Evolutionary conservation across 179 eudicot species (phyloP), one percentile per base, ranked within the genome.

Genomic region (Dionaea muscipula): DNA sequence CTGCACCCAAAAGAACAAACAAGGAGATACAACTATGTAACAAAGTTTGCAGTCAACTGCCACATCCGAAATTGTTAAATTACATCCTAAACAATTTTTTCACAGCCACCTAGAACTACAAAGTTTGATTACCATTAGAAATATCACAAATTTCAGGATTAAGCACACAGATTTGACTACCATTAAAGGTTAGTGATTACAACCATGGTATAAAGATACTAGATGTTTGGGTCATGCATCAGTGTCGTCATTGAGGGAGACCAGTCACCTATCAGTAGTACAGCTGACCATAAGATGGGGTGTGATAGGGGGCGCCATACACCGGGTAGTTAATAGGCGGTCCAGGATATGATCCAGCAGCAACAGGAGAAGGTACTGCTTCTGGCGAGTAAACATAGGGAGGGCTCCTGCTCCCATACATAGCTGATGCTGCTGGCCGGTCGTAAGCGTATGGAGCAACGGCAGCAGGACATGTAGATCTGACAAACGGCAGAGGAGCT

Each of bases 171-270:
- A 78, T 68, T 68, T 74, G 60, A 81, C 93, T 86, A 81, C 86
- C 81, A 73, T 83, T 73, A 74, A 79, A 77, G 84, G 35, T 85
- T 83, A 83, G 93, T 68, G 85, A 85, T 86, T 78, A 84, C 93
- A 82, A 68, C 73, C 60, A 68, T 46, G 57, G 77, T 31, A 31
- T 31, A 6, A 31, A 31, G 60, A 55, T 63, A 71, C 51, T 68
- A 31, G 58, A 70, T 48, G 56, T 56, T 26, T 60, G 59, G 64
- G 69, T 62, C 56, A 53, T 46, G 47, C 8, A 12, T 31, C 35
- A 31, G 35, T 11, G 1, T n/a, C 76, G 63, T 63, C 75, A 68
- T 76, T 63, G 56, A 53, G 57, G 38, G 45, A 49, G 68, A 61
- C 18, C 78, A 68, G 80, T 80, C 76, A 70, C 70, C 78, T 68